Evolutionary conservation across 2,329 filamentous ascomycete species (phyloP), one percentile per base, ranked within the genome.

Genomic region (Pezicula neosporulosa): DNA sequence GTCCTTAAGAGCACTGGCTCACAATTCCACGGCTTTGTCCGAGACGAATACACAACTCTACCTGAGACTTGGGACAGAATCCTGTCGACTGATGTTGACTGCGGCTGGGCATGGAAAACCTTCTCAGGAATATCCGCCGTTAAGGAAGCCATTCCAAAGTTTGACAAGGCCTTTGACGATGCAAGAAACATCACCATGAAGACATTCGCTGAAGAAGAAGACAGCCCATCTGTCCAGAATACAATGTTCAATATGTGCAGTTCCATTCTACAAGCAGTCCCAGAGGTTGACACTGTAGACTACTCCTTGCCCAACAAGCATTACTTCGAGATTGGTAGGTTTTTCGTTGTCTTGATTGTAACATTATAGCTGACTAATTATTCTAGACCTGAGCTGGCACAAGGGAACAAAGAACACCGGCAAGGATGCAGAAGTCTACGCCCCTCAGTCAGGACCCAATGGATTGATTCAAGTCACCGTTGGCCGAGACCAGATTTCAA

Each of bases 171-270:
- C 18, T 97, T 86, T 80, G 77, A 85, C 58, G 78, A 80, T 49
- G 90, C 90, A n/a, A 80, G 90, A 55, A 76, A 78, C 48, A 94
- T 95, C 68, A 97, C 92, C n/a, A 78, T 97, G 69, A 88, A 89
- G 74, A 89, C 85, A 0, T 99, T 99, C 65, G 93, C 94, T n/a
- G n/a, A n/a, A 39, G 82, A 86, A 66, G 92, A 99, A 66, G 79
- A 91, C 66, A 96, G 90, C 64, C 89, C 94, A 44, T 96, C 90
- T 63, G 94, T 99, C 21, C 94, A 99, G 75, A 86, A 86, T 63
- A 97, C 93, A 55, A 97, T 99, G 94, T 99, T 97, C 77, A 95
- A 97, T 77, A 99, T 99, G 93, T 85, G 82, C 63, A 87, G 93
- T 70, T 77, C 86, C 69, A 96, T 99, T 60, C 77, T 99, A 48